Conservation (phyloP, 148 eudicot genomes). For the Beta vulgaris region DNA sequence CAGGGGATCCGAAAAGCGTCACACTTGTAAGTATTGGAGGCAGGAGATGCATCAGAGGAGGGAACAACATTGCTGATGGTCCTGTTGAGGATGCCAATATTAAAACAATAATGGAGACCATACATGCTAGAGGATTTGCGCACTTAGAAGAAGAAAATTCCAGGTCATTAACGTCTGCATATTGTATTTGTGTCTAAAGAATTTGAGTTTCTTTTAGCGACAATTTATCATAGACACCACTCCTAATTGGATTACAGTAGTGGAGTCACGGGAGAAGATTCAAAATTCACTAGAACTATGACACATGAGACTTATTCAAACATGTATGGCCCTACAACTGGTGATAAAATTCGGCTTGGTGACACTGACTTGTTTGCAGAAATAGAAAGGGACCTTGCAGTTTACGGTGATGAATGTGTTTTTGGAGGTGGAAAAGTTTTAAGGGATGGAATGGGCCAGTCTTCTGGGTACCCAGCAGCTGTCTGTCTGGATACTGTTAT, state of each 20-base stretch:
- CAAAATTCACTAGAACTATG: conserved; percentile 44
- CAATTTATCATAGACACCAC: neutral
- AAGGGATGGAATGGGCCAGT: conserved; percentile 97
- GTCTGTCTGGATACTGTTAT: conserved; percentile 86
- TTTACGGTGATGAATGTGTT: conserved; percentile 91
- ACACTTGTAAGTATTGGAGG: conserved; percentile 85
- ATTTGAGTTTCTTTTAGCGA: neutral
- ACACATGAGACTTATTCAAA: conserved; percentile 78
- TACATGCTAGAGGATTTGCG: conserved; percentile 47
- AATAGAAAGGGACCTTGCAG: conserved; percentile 77
- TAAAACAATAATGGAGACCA: conserved; percentile 46
- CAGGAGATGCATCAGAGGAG: conserved; percentile 70
- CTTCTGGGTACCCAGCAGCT: conserved; percentile 58
- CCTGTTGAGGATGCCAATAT: conserved; percentile 54
- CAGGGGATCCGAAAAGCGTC: conserved; percentile 89
- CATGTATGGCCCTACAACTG: conserved; percentile 91
- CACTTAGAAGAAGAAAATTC: conserved; percentile 58
- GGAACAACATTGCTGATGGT: conserved; percentile 76
- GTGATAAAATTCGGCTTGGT: conserved; percentile 93
- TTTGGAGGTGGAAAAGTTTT: conserved; percentile 98
- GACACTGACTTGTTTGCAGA: conserved; percentile 89
- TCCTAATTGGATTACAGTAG: conserved; percentile 40
- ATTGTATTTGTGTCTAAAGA: conserved; percentile 6
- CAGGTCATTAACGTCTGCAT: conserved; percentile 42
- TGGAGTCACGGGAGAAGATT: conserved; percentile 61